Evolutionary conservation across 1,139 yeast species (phyloP).

Genomic region (Petasospora fabianii): DNA sequence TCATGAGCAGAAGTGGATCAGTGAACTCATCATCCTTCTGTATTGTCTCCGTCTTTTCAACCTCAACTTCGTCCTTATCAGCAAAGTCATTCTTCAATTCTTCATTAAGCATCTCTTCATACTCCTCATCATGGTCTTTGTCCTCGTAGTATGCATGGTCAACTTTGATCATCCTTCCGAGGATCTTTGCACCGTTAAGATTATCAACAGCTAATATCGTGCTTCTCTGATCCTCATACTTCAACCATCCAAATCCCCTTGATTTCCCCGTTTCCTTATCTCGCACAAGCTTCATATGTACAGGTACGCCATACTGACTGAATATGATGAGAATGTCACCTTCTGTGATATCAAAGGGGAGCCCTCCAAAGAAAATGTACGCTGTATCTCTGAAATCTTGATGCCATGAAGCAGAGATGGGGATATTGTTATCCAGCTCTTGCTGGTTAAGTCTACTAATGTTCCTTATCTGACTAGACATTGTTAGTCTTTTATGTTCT

Average conservation of each 20-base stretch:
- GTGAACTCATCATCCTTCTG: conserved; percentile 19
- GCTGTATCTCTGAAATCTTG: conserved; percentile 74
- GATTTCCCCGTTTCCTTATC: conserved; percentile 67
- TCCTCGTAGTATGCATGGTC: conserved; percentile 73
- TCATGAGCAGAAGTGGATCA: conserved; percentile 23
- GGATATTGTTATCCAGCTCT: conserved; percentile 61
- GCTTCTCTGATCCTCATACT: conserved; percentile 79
- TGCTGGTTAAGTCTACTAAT: conserved; percentile 60
- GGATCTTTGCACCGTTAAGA: conserved; percentile 64
- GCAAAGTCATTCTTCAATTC: conserved; percentile 24
- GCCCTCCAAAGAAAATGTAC: conserved; percentile 64
- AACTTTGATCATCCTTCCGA: conserved; percentile 58
- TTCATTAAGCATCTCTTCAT: conserved; percentile 25
- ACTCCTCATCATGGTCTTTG: conserved; percentile 46
- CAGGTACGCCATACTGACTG: conserved; percentile 88
- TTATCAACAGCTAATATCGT: conserved; percentile 88
- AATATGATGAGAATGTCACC: conserved; percentile 75
- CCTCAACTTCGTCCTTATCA: conserved; percentile 7
- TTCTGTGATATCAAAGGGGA: conserved; percentile 62
- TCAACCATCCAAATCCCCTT: conserved; percentile 76
- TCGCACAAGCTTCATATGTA: conserved; percentile 68
- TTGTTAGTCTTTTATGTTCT: too few species aligned
- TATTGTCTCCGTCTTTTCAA: background rate
- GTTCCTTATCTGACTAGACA: conserved; percentile 31
- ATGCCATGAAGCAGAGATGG: conserved; percentile 81